Percentiles rank a stretch among this genome's conserved stretches.
These are phyloP conservation scores for Coniochaeta sp. DNA, from an alignment of 2,329 filamentous ascomycete genomes.

Conservation along the genomic window DNA sequence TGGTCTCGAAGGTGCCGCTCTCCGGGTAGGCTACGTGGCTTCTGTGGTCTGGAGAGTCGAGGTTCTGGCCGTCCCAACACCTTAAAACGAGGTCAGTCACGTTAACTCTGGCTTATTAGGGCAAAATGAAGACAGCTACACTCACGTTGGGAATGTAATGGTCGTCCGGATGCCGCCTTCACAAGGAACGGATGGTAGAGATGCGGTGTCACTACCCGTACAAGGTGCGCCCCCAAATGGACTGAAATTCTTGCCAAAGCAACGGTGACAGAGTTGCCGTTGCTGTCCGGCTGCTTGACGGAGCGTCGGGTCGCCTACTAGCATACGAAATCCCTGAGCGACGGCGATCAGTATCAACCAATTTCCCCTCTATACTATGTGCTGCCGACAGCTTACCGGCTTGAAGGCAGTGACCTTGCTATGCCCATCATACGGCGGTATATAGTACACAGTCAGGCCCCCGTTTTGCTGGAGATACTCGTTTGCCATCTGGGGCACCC, in stretches of 20 bases:
- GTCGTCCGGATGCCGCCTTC: constrained; percentile 33
- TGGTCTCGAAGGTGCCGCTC: constrained; percentile 19
- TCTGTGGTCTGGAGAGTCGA: constrained; percentile 38
- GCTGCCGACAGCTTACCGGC: constrained; percentile 14
- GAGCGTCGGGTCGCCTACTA: constrained; percentile 21
- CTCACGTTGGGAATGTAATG: constrained; percentile 31
- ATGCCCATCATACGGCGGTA: constrained; percentile 27
- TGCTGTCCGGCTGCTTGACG: constrained; percentile 8
- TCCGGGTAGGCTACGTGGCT: constrained; percentile 37
- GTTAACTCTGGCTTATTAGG: no score
- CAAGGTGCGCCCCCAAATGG: constrained; percentile 9
- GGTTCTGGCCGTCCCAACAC: constrained; percentile 48
- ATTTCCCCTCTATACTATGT: not conserved
- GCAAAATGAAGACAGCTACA: constrained; percentile 1
- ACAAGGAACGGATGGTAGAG: constrained; percentile 27
- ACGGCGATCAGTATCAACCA: not conserved
- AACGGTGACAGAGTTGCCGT: constrained; percentile 13
- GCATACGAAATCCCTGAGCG: constrained; percentile 29
- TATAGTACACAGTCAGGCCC: constrained; percentile 33
- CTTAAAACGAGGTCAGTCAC: constrained; percentile 5
- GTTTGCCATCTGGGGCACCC: constrained; percentile 26
- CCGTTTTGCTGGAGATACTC: constrained; percentile 21
- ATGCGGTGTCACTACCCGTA: constrained; percentile 19
- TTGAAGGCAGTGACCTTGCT: constrained; percentile 34
- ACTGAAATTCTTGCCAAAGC: not conserved